A percentile compares a stretch with the other conserved stretches of the same genome.
phyloP scores from a whole-genome alignment of 352 stramenopile genomes.

The Pythium rishiriense region DNA sequence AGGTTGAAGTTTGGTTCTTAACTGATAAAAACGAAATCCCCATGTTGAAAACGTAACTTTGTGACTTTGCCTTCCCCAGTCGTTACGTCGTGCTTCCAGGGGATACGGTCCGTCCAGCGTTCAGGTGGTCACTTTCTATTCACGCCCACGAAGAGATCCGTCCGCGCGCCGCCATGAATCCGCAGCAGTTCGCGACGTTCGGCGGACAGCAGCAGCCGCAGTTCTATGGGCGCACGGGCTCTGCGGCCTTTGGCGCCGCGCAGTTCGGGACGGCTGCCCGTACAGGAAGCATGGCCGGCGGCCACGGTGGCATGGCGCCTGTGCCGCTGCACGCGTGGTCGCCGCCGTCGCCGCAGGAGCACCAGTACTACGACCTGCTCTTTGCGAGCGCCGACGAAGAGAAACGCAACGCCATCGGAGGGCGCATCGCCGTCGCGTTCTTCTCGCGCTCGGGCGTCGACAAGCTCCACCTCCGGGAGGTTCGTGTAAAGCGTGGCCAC shows the following conservation, averaged over 20 bases:
- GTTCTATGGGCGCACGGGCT: slow-evolving; percentile 41
- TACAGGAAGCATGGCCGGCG: slow-evolving; percentile 27
- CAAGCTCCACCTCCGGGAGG: slow-evolving; percentile 74
- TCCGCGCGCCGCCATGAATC: slow-evolving; percentile 32
- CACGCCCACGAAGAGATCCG: background rate
- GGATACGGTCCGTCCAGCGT: background rate
- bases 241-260: slow-evolving; percentile 22
- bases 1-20: slow-evolving; percentile 12
- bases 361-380: slow-evolving; percentile 90
- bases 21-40: slow-evolving; percentile 1
- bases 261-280: slow-evolving; percentile 43
- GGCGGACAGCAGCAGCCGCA: slow-evolving; percentile 39
- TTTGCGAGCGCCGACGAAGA: slow-evolving; percentile 91
- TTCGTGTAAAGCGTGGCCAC: slow-evolving; percentile 20
- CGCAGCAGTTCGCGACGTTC: slow-evolving; percentile 63
- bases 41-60: slow-evolving; percentile 1
- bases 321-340: slow-evolving; percentile 50
- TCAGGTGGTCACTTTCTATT: background rate
- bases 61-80: background rate
- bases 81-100: background rate
- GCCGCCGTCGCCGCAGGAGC: slow-evolving; percentile 60
- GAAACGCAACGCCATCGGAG: slow-evolving; percentile 79
- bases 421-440: slow-evolving; percentile 90
- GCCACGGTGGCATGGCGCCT: background rate
- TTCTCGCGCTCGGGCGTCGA: slow-evolving; percentile 92